A percentile compares a stretch with the other conserved stretches of the same genome.
phyloP scores from a whole-genome alignment of 1,284 basidiomycete genomes.

The Ganoderma lingzhi region DNA sequence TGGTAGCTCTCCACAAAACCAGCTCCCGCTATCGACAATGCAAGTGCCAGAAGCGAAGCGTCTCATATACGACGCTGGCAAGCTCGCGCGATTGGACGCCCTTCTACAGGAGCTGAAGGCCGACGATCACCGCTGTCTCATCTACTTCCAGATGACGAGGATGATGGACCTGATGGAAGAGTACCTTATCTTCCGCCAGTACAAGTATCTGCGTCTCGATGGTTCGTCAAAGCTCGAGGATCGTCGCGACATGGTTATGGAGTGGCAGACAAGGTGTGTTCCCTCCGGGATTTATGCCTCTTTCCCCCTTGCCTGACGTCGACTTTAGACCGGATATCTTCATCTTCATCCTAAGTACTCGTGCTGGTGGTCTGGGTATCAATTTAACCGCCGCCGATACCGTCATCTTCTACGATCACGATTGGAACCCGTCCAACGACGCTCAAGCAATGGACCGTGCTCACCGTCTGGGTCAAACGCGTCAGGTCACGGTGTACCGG shows the following conservation, averaged over 20 bases:
- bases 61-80: constrained; percentile 96
- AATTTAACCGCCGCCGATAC: constrained; percentile 98
- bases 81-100: constrained; percentile 90
- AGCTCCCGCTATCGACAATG: constrained; percentile 88
- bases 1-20: constrained; percentile 71
- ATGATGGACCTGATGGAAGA: constrained; percentile 99
- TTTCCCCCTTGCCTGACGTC: not conserved
- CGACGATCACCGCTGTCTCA: constrained; percentile 92
- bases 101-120: constrained; percentile 93
- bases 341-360: constrained; percentile 94
- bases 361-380: constrained; percentile 98
- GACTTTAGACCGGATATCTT: constrained; percentile 87
- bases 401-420: constrained; percentile 98
- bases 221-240: constrained; percentile 97
- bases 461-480: constrained; percentile 97
- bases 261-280: constrained; percentile 96
- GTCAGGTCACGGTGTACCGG: constrained; percentile 98
- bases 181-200: constrained; percentile 97
- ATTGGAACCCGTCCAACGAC: constrained; percentile 99
- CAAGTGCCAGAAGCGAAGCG: constrained; percentile 96
- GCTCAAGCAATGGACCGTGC: constrained; percentile 99
- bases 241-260: constrained; percentile 98
- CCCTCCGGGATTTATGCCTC: not conserved
- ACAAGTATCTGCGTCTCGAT: constrained; percentile 97
- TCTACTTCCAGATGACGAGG: constrained; percentile 99